These are phyloP conservation scores for Calonectria pseudoreteaudii DNA, from an alignment of 2,329 filamentous ascomycete genomes.

Conservation along the genomic window DNA sequence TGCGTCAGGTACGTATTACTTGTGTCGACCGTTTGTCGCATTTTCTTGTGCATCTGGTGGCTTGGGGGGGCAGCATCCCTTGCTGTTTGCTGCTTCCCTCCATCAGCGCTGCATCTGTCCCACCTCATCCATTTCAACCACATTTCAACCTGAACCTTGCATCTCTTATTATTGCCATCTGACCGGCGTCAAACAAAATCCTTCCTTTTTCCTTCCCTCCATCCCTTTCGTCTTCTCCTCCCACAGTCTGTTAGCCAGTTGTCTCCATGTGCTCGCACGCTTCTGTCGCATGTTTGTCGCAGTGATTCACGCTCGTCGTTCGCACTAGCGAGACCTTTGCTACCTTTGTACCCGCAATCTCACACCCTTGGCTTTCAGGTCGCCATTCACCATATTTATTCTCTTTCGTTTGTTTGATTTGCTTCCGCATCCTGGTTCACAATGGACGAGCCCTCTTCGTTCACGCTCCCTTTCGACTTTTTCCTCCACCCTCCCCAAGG, in stretches of 20 bases:
- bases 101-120: constrained; percentile 13
- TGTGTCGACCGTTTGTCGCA: constrained; percentile 12
- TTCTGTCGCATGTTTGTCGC: not conserved
- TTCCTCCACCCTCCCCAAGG: not conserved
- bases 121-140: constrained; percentile 11
- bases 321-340: not conserved
- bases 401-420: not conserved
- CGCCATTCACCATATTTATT: not conserved
- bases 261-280: not conserved
- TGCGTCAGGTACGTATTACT: constrained; percentile 18
- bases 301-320: constrained; percentile 3
- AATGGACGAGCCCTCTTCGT: not conserved
- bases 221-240: not conserved
- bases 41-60: constrained; percentile 5
- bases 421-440: not conserved
- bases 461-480: not conserved
- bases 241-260: no score
- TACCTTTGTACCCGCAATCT: not conserved
- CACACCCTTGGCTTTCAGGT: not conserved
- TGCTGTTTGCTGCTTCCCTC: constrained; percentile 8
- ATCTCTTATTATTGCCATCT: constrained; percentile 1
- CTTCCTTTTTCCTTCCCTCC: not conserved
- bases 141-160: constrained; percentile 14
- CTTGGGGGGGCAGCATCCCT: not conserved
- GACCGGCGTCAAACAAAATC: not conserved